Evolutionary conservation across 306 rosid genomes (phyloP).

Genomic region (Sphenostylis stenocarpa): DNA sequence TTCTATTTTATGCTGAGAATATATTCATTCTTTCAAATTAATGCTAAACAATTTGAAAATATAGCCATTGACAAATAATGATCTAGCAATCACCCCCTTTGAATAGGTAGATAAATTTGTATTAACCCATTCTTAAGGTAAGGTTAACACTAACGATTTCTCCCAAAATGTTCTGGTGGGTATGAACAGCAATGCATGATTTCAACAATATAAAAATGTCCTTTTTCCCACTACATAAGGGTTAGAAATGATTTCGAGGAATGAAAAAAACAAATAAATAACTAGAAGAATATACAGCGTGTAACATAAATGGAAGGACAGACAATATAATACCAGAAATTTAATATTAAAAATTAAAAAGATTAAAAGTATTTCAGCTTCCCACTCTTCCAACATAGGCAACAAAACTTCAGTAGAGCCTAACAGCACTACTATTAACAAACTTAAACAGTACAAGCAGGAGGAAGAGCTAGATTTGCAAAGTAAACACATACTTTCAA

Average conservation of each 20-base stretch:
- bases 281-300: not conserved
- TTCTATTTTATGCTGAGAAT: no score
- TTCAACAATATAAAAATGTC: no score
- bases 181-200: no score
- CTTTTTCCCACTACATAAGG: not conserved
- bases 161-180: no score
- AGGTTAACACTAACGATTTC: no score
- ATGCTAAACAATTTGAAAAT: no score
- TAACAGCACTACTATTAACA: slow-evolving; percentile 38
- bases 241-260: not conserved
- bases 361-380: slow-evolving; percentile 26
- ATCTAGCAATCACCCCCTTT: no score
- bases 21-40: no score
- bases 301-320: not conserved
- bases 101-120: no score
- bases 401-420: slow-evolving; percentile 31
- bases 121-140: no score
- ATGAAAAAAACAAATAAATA: not conserved
- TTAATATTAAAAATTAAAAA: slow-evolving; percentile 25
- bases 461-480: slow-evolving; percentile 28
- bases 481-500: slow-evolving; percentile 30
- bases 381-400: slow-evolving; percentile 32
- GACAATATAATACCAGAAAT: slow-evolving; percentile 27
- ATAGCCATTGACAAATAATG: no score
- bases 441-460: slow-evolving; percentile 29